Conservation (phyloP, 2,329 filamentous ascomycete genomes). For the Metarhizium robertsii region DNA sequence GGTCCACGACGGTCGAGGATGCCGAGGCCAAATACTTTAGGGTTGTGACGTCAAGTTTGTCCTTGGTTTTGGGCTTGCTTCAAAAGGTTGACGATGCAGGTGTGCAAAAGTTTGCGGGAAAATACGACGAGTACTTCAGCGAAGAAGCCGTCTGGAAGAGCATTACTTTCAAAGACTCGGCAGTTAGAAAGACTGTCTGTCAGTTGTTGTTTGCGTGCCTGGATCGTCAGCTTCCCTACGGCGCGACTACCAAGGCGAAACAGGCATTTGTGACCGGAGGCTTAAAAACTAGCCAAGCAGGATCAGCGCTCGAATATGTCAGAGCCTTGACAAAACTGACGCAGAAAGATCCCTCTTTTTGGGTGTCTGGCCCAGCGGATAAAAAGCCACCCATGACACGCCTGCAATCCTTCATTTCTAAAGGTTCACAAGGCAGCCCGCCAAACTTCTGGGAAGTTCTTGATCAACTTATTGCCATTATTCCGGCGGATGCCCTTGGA, state of each 20-base stretch:
- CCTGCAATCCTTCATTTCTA: slow-evolving; percentile 65
- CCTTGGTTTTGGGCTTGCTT: slow-evolving; percentile 44
- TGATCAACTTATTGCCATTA: slow-evolving; percentile 49
- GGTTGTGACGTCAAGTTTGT: slow-evolving; percentile 51
- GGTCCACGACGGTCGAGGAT: slow-evolving; percentile 76
- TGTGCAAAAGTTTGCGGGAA: slow-evolving; percentile 47
- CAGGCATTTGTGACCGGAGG: slow-evolving; percentile 62
- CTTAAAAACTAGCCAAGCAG: slow-evolving; percentile 60
- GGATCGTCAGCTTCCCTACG: slow-evolving; percentile 36
- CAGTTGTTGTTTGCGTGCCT: slow-evolving; percentile 42
- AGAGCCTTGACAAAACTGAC: slow-evolving; percentile 60
- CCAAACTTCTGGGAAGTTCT: slow-evolving; percentile 65
- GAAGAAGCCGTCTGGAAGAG: slow-evolving; percentile 59
- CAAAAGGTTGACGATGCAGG: slow-evolving; percentile 37
- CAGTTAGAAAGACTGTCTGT: slow-evolving; percentile 41
- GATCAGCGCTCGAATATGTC: slow-evolving; percentile 65
- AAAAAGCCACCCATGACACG: slow-evolving; percentile 46
- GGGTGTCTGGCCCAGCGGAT: slow-evolving; percentile 48
- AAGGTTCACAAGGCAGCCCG: slow-evolving; percentile 72
- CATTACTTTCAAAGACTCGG: slow-evolving; percentile 51
- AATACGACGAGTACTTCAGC: slow-evolving; percentile 58
- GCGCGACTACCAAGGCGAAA: slow-evolving; percentile 41
- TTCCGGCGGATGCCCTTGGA: slow-evolving; percentile 38
- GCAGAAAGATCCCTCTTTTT: slow-evolving; percentile 54
- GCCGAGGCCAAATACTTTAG: slow-evolving; percentile 77